Evolutionary conservation across 441 rosid species (phyloP), one percentile per base, ranked within the genome.

Genomic region (Pelargonium fulgidum): DNA sequence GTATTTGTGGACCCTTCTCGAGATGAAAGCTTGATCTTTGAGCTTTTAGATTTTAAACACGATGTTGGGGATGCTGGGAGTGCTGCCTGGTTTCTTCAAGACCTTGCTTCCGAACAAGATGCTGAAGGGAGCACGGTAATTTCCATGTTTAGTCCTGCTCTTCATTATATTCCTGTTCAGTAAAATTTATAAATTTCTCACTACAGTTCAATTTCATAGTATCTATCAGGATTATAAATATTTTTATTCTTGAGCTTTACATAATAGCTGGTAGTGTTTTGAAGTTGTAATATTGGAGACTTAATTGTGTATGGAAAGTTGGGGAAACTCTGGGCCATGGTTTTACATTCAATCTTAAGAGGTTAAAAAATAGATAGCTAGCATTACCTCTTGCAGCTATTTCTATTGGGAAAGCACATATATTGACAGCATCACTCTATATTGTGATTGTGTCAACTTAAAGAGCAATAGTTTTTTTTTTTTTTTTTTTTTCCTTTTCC

Each of bases 21-120:
- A 3, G 92, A 93, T 61, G 96, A 90, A 79, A 93, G 97, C 86
- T 87, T 26, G 33, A 26, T 86, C 45, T 80, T 89, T 69, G 97
- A 93, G 90, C 82, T 90, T 3, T 62, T 90, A 44, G 97, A 93
- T 66, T 81, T 78, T 71, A 90, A 93, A 83, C 68, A 0, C 33
- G 33, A 26, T 26, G 33, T 26, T 1, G 33, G 33, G 33, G 94
- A 90, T 66, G 66, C 72, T 65, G 88, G 81, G n/a, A 85, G 94
- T 73, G 96, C 92, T 8, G 70, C 80, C 26, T 90, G 96, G 97
- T 90, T 90, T 77, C 91, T 89, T 68, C 81, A 81, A 16, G 94
- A 93, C 81, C 94, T 93, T 72, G 86, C 89, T n/a, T 66, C 67
- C 3, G 93, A 88, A 52, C 90, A 90, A 75, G 87, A 87, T 14